Evolutionary conservation across 352 stramenopile genomes (phyloP).

Genomic region (Globisporangium mamillatum): DNA sequence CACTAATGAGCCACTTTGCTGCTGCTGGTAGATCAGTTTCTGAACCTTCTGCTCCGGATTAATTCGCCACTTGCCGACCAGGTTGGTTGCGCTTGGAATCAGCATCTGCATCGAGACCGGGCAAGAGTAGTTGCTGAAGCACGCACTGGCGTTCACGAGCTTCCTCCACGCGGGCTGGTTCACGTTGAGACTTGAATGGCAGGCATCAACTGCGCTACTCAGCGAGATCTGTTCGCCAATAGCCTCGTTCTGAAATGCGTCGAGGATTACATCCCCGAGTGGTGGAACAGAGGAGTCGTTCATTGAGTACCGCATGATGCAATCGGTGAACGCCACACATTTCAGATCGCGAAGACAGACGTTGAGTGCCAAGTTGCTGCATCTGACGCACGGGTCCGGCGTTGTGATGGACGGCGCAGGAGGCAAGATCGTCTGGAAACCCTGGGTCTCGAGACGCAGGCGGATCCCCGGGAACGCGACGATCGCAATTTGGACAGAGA

Average conservation of each 20-base stretch:
- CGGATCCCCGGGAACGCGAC: slow-evolving; percentile 24
- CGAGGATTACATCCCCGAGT: slow-evolving; percentile 36
- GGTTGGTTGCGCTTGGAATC: slow-evolving; percentile 23
- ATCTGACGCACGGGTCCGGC: slow-evolving; percentile 21
- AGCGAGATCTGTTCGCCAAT: slow-evolving; percentile 31
- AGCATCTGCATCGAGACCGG: slow-evolving; percentile 38
- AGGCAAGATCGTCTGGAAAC: slow-evolving; percentile 23
- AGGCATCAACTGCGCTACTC: slow-evolving; percentile 29
- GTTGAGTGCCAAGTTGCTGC: slow-evolving; percentile 37
- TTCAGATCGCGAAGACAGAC: slow-evolving; percentile 45
- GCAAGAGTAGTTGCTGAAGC: slow-evolving; percentile 40
- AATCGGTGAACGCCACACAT: slow-evolving; percentile 55
- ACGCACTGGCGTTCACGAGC: slow-evolving; percentile 53
- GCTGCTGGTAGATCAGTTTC: slow-evolving; percentile 38
- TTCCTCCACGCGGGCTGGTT: slow-evolving; percentile 37
- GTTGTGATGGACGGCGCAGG: slow-evolving; percentile 10
- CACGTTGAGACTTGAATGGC: slow-evolving; percentile 27
- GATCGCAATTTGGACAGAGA: background rate
- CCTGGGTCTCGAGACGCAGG: slow-evolving; percentile 33
- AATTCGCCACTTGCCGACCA: slow-evolving; percentile 41
- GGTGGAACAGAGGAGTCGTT: background rate
- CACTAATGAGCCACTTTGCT: background rate
- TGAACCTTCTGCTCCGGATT: slow-evolving; percentile 19
- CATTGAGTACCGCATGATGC: slow-evolving; percentile 31
- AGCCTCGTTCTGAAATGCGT: slow-evolving; percentile 29